These are phyloP conservation scores for Rostrohypoxylon terebratum DNA, from an alignment of 495 filamentous ascomycete species.

Conservation along the genomic window DNA sequence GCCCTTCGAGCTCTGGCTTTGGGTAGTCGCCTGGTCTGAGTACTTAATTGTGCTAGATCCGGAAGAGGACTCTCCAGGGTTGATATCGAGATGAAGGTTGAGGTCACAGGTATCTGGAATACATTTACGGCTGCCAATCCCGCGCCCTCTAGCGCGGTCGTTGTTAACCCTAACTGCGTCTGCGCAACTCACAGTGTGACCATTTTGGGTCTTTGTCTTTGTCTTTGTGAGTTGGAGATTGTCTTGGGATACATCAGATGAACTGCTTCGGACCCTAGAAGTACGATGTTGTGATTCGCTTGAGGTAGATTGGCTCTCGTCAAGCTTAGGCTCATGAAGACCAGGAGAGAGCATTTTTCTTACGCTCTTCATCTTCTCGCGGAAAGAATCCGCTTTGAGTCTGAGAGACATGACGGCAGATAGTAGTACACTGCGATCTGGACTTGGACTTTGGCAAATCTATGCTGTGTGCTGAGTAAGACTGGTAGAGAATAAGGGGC, in stretches of 20 bases:
- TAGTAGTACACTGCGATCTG: not conserved
- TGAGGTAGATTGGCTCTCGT: not conserved
- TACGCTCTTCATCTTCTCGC: slow-evolving; percentile 22
- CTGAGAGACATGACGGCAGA: slow-evolving; percentile 10
- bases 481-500: not conserved
- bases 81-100: too few species aligned
- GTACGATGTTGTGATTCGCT: not conserved
- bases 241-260: not conserved
- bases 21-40: not conserved
- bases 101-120: not conserved
- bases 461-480: not conserved
- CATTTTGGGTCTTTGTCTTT: not conserved
- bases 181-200: not conserved
- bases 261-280: not conserved
- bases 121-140: not conserved
- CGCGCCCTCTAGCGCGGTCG: not conserved
- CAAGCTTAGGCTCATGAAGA: not conserved
- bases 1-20: not conserved
- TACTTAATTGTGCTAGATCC: not conserved
- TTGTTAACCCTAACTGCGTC: not conserved
- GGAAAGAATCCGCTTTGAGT: slow-evolving; percentile 6
- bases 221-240: not conserved
- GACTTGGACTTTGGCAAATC: not conserved
- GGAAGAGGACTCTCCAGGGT: not conserved
- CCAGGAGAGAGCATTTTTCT: not conserved